Percentiles rank a stretch among this genome's conserved stretches.
phyloP scores from a whole-genome alignment of 352 stramenopile genomes.

The Globisporangium uncinulatum region DNA sequence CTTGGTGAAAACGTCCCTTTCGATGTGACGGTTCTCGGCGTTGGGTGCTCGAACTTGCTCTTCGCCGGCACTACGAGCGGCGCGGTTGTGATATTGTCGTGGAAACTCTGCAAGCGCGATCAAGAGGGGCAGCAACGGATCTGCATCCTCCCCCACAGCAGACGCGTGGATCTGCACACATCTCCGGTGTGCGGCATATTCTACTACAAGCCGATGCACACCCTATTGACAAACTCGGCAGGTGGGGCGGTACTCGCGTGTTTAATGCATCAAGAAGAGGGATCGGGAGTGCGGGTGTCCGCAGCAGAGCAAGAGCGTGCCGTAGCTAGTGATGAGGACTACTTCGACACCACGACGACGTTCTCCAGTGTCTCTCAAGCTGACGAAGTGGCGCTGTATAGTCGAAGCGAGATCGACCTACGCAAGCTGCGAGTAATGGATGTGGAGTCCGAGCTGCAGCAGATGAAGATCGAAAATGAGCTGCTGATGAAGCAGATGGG shows the following conservation, averaged over 20 bases:
- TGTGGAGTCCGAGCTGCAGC: constrained; percentile 54
- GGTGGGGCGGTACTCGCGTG: constrained; percentile 43
- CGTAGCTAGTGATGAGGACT: constrained; percentile 5
- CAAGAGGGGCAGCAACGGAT: constrained; percentile 19
- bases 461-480: constrained; percentile 70
- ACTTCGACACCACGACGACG: constrained; percentile 10
- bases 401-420: constrained; percentile 49
- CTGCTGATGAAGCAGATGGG: constrained; percentile 43
- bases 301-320: constrained; percentile 6
- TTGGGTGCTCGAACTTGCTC: constrained; percentile 33
- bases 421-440: constrained; percentile 48
- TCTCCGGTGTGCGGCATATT: constrained; percentile 34
- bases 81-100: constrained; percentile 40
- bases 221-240: constrained; percentile 35
- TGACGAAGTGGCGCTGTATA: constrained; percentile 54
- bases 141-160: constrained; percentile 21
- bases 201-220: constrained; percentile 21
- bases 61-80: constrained; percentile 40
- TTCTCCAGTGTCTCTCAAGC: constrained; percentile 34
- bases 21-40: constrained; percentile 36
- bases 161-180: constrained; percentile 45
- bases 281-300: background rate
- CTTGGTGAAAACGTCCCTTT: constrained; percentile 19
- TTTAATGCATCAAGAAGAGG: constrained; percentile 5
- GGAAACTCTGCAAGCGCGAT: constrained; percentile 26